Evolutionary conservation across 345 rosid species (phyloP).

Genomic region (Cardamine occulta): DNA sequence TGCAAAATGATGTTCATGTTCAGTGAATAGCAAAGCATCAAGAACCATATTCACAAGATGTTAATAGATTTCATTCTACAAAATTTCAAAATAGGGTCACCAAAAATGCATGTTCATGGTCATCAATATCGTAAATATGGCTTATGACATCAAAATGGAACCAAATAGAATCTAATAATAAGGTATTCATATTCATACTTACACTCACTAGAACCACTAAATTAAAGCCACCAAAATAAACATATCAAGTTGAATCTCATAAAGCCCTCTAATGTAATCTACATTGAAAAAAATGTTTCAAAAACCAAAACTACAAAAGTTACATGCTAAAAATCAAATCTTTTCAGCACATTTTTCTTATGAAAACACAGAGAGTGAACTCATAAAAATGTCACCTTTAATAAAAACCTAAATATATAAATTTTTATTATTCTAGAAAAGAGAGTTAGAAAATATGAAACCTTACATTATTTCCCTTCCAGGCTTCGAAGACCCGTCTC

Average conservation of each 20-base stretch:
- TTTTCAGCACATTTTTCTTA: too few relatives aligned
- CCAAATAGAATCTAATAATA: background rate
- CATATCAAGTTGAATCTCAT: background rate
- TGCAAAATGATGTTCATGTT: conserved; percentile 42
- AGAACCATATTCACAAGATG: background rate
- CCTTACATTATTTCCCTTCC: conserved; percentile 93
- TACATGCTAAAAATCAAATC: conserved; percentile 3
- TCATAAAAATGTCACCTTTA: background rate
- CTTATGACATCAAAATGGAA: background rate
- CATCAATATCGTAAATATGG: background rate
- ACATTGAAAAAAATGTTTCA: background rate
- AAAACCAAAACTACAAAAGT: background rate
- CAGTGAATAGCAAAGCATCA: background rate
- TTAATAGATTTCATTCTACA: background rate
- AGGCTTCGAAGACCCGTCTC: conserved; percentile 74
- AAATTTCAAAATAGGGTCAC: background rate
- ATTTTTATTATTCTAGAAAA: background rate
- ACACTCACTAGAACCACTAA: background rate
- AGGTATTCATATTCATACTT: background rate
- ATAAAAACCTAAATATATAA: background rate
- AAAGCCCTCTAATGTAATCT: background rate
- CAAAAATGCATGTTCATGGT: background rate
- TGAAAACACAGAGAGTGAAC: background rate
- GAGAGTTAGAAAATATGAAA: background rate
- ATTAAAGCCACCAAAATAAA: background rate